Conservation (phyloP, 805 yeast species). For the Wickerhamomyces pijperi region DNA sequence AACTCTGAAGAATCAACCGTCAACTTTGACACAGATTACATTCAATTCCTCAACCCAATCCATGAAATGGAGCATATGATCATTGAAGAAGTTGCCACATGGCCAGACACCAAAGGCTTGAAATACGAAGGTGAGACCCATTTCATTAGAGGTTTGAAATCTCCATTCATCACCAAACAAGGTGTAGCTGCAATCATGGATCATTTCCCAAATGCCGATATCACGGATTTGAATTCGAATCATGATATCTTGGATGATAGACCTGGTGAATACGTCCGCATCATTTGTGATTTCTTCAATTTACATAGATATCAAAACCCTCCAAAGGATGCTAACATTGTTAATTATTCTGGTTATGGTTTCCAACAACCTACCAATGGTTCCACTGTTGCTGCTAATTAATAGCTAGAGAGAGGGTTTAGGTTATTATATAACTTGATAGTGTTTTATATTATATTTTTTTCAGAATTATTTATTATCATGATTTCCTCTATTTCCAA, state of each 20-base stretch:
- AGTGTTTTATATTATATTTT: too few species aligned
- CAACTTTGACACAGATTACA: constrained; percentile 18
- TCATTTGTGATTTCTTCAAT: constrained; percentile 19
- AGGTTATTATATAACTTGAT: too few species aligned
- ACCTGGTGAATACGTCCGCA: constrained; percentile 22
- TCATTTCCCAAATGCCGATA: constrained; percentile 17
- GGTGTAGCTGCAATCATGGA: constrained; percentile 12
- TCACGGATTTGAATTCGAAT: constrained; percentile 16
- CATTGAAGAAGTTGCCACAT: constrained; percentile 21
- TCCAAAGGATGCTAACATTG: constrained; percentile 4
- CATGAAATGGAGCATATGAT: constrained; percentile 18
- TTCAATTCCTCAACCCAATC: constrained; percentile 24
- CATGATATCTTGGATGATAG: constrained; percentile 31
- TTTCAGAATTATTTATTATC: too few species aligned
- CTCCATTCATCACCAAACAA: constrained; percentile 15
- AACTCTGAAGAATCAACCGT: constrained; percentile 16
- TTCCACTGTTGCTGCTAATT: too few species aligned
- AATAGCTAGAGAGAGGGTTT: too few species aligned
- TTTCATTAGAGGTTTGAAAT: constrained; percentile 17
- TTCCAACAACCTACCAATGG: background rate
- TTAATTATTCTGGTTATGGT: background rate
- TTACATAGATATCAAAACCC: constrained; percentile 11
- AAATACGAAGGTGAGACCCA: constrained; percentile 13
- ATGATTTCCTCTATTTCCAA: too few species aligned
- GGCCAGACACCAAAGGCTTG: constrained; percentile 21